Evolutionary conservation across 1,139 yeast genomes (phyloP).

Genomic region (Diutina catenulata): DNA sequence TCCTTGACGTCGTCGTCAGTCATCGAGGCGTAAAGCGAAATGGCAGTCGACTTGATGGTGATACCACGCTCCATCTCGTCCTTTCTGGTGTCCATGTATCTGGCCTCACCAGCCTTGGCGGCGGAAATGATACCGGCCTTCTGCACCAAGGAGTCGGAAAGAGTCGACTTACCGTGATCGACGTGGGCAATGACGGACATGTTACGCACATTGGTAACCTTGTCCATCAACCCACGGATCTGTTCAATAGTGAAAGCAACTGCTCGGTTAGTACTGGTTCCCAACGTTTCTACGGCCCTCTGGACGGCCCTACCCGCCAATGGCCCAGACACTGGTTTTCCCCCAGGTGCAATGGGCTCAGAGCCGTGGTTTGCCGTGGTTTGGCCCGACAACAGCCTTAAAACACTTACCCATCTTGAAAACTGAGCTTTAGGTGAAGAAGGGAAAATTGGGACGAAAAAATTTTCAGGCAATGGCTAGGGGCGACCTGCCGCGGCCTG

Average conservation of each 20-base stretch:
- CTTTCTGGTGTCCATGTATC: conserved; percentile 99
- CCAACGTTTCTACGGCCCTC: no score
- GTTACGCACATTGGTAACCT: conserved; percentile 99
- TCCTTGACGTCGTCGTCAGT: conserved; percentile 87
- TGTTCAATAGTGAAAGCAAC: conserved; percentile 79
- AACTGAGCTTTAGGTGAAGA: conserved; percentile 3
- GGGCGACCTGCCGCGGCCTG: background rate
- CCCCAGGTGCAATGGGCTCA: no score
- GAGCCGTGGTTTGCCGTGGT: no score
- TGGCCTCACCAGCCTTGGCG: conserved; percentile 99
- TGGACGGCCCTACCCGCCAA: no score
- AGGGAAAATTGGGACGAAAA: conserved; percentile 3
- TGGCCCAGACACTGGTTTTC: no score
- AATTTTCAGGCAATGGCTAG: background rate
- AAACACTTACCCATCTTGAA: conserved; percentile 5
- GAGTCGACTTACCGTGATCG: conserved; percentile 99
- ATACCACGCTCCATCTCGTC: conserved; percentile 99
- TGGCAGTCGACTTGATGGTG: conserved; percentile 97
- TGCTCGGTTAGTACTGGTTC: conserved; percentile 13
- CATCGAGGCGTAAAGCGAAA: conserved; percentile 89
- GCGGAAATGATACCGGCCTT: conserved; percentile 99
- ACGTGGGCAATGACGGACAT: conserved; percentile 99
- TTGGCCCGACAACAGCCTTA: no score
- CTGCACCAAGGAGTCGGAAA: conserved; percentile 98
- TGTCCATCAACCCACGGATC: conserved; percentile 99